phyloP scores from a whole-genome alignment of 2,329 filamentous ascomycete species.

The Rhynchosporium secalis region DNA sequence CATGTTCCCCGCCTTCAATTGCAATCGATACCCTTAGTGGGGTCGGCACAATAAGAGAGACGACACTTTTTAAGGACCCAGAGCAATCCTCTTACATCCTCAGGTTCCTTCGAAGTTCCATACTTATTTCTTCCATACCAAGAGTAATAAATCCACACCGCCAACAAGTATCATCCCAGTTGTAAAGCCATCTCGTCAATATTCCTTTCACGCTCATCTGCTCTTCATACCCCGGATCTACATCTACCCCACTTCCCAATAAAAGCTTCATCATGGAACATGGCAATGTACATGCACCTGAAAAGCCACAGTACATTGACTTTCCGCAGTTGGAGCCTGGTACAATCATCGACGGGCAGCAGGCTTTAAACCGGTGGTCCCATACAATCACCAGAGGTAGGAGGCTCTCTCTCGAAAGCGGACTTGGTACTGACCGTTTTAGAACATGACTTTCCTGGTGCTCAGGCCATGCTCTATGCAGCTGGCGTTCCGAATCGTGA shows the following conservation, averaged over 20 bases:
- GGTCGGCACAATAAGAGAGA: not conserved
- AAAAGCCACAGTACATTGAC: constrained; percentile 37
- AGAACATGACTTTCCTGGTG: constrained; percentile 59
- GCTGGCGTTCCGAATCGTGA: constrained; percentile 82
- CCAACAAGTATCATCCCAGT: not conserved
- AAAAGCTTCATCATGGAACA: constrained; percentile 30
- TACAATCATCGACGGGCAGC: constrained; percentile 51
- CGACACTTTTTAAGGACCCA: too few species aligned
- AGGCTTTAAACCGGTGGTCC: constrained; percentile 83
- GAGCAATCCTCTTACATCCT: not conserved
- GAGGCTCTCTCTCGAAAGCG: not conserved
- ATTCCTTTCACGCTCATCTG: not conserved
- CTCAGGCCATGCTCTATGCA: constrained; percentile 88
- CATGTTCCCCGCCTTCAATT: constrained; percentile 8
- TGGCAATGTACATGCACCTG: constrained; percentile 28
- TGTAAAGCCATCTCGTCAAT: not conserved
- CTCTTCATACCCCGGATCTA: not conserved
- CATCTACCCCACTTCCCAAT: not conserved
- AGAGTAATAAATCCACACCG: too few species aligned
- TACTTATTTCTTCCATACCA: not conserved
- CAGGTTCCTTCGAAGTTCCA: not conserved
- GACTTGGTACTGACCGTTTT: constrained; percentile 7
- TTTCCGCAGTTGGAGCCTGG: constrained; percentile 37
- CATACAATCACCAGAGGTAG: constrained; percentile 67
- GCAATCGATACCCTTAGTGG: constrained; percentile 4